Evolutionary conservation across 1,284 basidiomycete species (phyloP), one percentile per base, ranked within the genome.

Genomic region (Ustilago esculenta): DNA sequence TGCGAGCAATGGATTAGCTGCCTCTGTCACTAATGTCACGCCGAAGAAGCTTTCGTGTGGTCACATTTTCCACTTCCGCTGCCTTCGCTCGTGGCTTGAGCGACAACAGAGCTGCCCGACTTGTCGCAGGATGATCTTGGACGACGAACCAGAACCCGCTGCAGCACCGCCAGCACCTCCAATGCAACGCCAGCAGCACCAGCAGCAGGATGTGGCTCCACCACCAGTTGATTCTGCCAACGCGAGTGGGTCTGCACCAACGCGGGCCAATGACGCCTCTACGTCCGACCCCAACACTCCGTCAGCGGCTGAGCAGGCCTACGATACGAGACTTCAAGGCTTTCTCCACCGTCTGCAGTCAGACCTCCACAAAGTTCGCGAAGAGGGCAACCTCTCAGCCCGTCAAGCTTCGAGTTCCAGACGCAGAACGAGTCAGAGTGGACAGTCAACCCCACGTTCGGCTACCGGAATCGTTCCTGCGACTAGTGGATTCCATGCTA

Each of bases 61-160:
- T 0, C 96, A 98, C 82, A 89, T 98, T 41, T 98, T 99, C 85
- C 96, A 98, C 83, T 96, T 98, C 83, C 90, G 97, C 79, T 98
- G 96, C 82, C 86, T 99, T 45, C 87, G 93, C 40, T 94, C 92
- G 25, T 99, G 96, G 96, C 86, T 99, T 24, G 96, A 99, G 82
- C 87, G 96, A 42, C 96, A 99, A 82, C 87, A 87, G 72, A 87
- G 85, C 76, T 98, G 95, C 82, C 95, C 95, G 1, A 98, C 95
- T 30, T 98, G 96, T n/a, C 90, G 94, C 40, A 88, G 92, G 58
- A 91, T 90, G 49, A 94, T 96, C 2, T 84, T 96, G 20, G 90
- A 92, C 53, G 81, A 47, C 73, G 61, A 55, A n/a, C 55, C 63
- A 1, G 55, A 55, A 9, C 37, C 32, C 7, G 10, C 65, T 9